Evolutionary conservation across 345 rosid species (phyloP), one percentile per base, ranked within the genome.

Genomic region (Rhizophora apiculata): DNA sequence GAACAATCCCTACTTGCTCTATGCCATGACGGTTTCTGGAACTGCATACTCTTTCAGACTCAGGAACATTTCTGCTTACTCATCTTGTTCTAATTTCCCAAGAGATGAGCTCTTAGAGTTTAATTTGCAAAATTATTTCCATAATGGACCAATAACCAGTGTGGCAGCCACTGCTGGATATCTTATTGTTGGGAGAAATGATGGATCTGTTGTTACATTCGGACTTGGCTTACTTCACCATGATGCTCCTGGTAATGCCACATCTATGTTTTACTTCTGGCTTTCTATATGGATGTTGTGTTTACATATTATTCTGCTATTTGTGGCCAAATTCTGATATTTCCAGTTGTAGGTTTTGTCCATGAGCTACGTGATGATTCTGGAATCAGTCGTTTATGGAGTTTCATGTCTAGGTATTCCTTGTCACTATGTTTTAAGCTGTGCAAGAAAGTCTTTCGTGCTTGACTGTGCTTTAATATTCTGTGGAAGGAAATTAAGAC

Each of bases 351-450:
- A 91, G 99, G 88, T 56, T 86, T 87, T 77, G 74, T 67, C 61
- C 80, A 79, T 20, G 94, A 90, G 84, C 83, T 95, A 55, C 87
- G 86, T 52, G 94, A 92, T 79, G 96, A 92, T 80, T 64, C 85
- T 1, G 97, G 96, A 59, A 76, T 93, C 62, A 68, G 91, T 71
- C 88, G 96, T 65, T 65, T 92, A 22, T 92, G 93, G 99, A 89
- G 99, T 6, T 85, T 92, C 30, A 77, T 90, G 77, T 90, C 96
- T 72, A 92, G 98, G 98, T 86, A 78, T 24, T 56, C 16, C 36
- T 51, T 37, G 36, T 49, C 59, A 13, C 37, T 68, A 8, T 61
- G 49, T 62, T 15, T 24, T 56, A 16, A 30, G 52, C 21, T 21
- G 16, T 37, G 43, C 26, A 9, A 58, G 51, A 56, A 56, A 7